phyloP scores from a whole-genome alignment of 2,329 filamentous ascomycete genomes.

The Penicillium frequentans region DNA sequence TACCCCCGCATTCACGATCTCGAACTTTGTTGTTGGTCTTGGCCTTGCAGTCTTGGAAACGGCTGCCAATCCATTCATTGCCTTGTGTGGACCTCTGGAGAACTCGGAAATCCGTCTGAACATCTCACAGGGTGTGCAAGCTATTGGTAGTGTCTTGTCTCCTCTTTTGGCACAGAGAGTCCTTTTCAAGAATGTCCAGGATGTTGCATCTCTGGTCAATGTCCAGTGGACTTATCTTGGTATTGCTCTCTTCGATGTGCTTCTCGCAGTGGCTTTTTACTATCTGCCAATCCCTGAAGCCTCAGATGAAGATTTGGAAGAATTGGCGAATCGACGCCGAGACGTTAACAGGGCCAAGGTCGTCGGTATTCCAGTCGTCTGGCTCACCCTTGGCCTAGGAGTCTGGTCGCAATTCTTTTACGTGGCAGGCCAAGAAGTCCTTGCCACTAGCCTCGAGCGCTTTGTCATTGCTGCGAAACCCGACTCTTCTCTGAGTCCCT shows the following conservation, averaged over 20 bases:
- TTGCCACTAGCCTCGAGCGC: constrained; percentile 49
- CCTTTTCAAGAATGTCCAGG: constrained; percentile 52
- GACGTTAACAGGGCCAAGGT: constrained; percentile 50
- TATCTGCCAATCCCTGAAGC: constrained; percentile 64
- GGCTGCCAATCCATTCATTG: constrained; percentile 62
- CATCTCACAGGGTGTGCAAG: constrained; percentile 62
- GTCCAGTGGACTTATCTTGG: constrained; percentile 67
- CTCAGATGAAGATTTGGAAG: constrained; percentile 60
- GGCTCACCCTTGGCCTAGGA: constrained; percentile 56
- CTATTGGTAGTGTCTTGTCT: constrained; percentile 59
- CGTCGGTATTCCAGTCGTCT: constrained; percentile 51
- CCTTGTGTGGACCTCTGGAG: constrained; percentile 60
- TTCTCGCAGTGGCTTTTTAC: constrained; percentile 60
- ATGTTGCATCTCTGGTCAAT: constrained; percentile 56
- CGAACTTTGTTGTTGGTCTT: constrained; percentile 63
- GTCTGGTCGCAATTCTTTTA: constrained; percentile 61
- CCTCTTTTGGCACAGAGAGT: constrained; percentile 61
- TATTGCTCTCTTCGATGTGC: constrained; percentile 60
- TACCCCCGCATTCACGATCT: constrained; percentile 60
- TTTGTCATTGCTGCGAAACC: constrained; percentile 47
- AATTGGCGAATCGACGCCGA: constrained; percentile 53
- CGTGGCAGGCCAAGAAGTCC: constrained; percentile 60
- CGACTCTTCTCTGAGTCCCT: constrained; percentile 28
- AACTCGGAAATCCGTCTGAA: constrained; percentile 62
- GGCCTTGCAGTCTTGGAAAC: constrained; percentile 62